Evolutionary conservation across 768 basidiomycete genomes (phyloP).

Genomic region (Favolaschia claudopus): DNA sequence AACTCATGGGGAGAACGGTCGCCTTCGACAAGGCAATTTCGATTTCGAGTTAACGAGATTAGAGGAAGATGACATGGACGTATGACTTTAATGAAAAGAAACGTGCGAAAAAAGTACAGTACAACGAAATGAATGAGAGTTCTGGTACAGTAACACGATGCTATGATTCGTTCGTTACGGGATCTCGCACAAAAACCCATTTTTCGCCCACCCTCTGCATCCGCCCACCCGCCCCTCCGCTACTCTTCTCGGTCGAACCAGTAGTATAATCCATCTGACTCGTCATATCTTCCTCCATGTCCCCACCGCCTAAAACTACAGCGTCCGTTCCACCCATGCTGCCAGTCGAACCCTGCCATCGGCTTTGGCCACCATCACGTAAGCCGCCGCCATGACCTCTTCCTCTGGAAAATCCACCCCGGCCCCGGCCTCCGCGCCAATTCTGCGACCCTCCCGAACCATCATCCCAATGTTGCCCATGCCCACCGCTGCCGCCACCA

Average conservation of each 20-base stretch:
- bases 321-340: slow-evolving; percentile 59
- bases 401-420: slow-evolving; percentile 46
- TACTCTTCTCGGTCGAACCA: slow-evolving; percentile 22
- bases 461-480: slow-evolving; percentile 3
- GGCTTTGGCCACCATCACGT: slow-evolving; percentile 45
- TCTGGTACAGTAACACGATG: slow-evolving; percentile 22
- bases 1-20: slow-evolving; percentile 42
- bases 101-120: slow-evolving; percentile 21
- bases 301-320: slow-evolving; percentile 63
- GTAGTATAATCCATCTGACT: slow-evolving; percentile 16
- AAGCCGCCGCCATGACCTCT: slow-evolving; percentile 52
- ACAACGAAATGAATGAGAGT: too few species aligned
- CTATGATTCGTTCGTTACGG: slow-evolving; percentile 39
- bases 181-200: slow-evolving; percentile 72
- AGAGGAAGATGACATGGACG: slow-evolving; percentile 49
- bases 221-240: slow-evolving; percentile 51
- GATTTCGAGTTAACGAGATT: slow-evolving; percentile 58
- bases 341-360: slow-evolving; percentile 44
- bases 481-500: not conserved
- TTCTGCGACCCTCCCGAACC: not conserved
- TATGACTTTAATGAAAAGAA: slow-evolving; percentile 33
- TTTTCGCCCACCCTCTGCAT: slow-evolving; percentile 78
- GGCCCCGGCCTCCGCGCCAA: slow-evolving; percentile 13
- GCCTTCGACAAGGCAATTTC: slow-evolving; percentile 33
- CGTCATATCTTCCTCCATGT: slow-evolving; percentile 30